These are phyloP conservation scores for Piedraia hortae DNA, from an alignment of 2,329 filamentous ascomycete genomes.

Conservation along the genomic window DNA sequence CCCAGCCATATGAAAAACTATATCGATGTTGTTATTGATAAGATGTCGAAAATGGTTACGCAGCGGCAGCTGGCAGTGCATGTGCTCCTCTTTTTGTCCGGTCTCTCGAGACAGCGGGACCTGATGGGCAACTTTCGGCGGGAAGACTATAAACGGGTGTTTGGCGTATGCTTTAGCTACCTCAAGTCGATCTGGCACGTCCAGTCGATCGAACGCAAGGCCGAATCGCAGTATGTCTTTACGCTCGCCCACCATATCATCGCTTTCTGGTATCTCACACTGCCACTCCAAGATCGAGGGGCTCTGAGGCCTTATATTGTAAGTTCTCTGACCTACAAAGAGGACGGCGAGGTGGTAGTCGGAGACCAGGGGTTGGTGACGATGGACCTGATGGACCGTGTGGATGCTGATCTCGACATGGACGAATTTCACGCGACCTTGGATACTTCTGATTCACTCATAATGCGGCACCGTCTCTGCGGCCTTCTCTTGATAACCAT, in stretches of 20 bases:
- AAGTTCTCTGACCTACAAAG: conserved; percentile 51
- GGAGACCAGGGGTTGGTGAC: conserved; percentile 88
- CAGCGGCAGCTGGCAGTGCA: conserved; percentile 78
- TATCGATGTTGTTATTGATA: conserved; percentile 61
- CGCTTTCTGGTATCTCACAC: conserved; percentile 81
- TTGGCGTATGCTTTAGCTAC: conserved; percentile 85
- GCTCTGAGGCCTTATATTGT: conserved; percentile 77
- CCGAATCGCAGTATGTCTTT: conserved; percentile 40
- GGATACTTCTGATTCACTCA: conserved; percentile 15
- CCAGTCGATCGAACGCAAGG: too few relatives aligned
- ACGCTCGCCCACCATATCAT: conserved; percentile 86
- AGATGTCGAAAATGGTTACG: conserved; percentile 89
- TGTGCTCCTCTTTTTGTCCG: conserved; percentile 83
- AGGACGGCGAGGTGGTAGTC: conserved; percentile 44
- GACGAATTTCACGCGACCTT: conserved; percentile 8
- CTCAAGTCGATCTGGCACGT: conserved; percentile 72
- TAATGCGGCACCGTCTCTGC: conserved; percentile 41
- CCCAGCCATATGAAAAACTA: conserved; percentile 66
- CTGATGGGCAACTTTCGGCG: conserved; percentile 64
- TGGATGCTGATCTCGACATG: conserved; percentile 13
- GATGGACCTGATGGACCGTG: conserved; percentile 39
- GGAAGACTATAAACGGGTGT: conserved; percentile 79
- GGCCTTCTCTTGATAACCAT: conserved; percentile 49
- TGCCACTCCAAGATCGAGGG: conserved; percentile 60
- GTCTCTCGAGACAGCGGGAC: conserved; percentile 57